These are phyloP conservation scores for Solanum hybrid DNA, from an alignment of 305 asterid genomes.

Conservation along the genomic window DNA sequence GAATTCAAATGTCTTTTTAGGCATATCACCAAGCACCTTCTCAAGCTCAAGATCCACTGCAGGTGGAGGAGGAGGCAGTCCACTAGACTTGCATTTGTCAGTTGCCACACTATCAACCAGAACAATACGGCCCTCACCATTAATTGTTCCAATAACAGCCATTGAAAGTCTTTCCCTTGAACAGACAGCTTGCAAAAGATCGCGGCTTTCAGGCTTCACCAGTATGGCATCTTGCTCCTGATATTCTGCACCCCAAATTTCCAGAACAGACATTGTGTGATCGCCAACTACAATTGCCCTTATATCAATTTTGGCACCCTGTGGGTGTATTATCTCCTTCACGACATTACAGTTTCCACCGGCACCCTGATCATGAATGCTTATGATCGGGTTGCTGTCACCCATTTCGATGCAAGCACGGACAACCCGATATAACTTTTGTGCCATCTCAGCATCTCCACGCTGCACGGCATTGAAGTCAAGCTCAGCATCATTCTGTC, in stretches of 20 bases:
- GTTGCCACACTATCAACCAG: constrained; percentile 56
- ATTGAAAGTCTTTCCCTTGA: constrained; percentile 83
- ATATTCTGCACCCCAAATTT: constrained; percentile 99
- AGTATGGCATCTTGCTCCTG: constrained; percentile 97
- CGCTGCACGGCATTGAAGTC: constrained; percentile 97
- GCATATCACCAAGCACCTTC: constrained; percentile 97
- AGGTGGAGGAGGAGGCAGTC: constrained; percentile 72
- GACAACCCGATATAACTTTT: constrained; percentile 78
- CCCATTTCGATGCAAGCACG: constrained; percentile 92
- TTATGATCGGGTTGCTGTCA: constrained; percentile 69
- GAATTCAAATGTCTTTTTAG: constrained; percentile 83
- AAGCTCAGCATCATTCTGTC: constrained; percentile 85
- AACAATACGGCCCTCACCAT: constrained; percentile 69
- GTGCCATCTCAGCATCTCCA: constrained; percentile 99
- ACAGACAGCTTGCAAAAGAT: constrained; percentile 55
- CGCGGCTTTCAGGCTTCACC: constrained; percentile 78
- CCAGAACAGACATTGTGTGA: constrained; percentile 84
- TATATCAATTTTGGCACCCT: constrained; percentile 82
- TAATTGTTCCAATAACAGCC: constrained; percentile 87
- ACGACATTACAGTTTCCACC: constrained; percentile 98
- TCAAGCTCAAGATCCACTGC: constrained; percentile 96
- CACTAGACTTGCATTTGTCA: constrained; percentile 38
- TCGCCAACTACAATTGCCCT: constrained; percentile 93
- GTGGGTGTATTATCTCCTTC: constrained; percentile 82
- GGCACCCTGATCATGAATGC: constrained; percentile 97